Evolutionary conservation across 2,329 filamentous ascomycete genomes (phyloP).

Genomic region (Aspergillus sp.): DNA sequence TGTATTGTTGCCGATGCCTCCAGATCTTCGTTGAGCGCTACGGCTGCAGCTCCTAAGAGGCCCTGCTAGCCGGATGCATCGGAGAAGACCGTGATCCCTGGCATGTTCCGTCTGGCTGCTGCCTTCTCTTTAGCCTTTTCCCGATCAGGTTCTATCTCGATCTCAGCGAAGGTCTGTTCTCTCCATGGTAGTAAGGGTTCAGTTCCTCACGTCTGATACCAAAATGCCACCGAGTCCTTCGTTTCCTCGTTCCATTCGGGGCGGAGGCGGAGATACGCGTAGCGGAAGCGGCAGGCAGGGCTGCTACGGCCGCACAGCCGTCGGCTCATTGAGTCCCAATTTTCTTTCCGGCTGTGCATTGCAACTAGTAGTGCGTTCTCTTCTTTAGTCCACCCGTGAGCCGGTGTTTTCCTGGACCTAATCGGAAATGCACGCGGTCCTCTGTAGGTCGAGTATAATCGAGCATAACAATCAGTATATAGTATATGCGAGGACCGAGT

Average conservation of each 20-base stretch:
- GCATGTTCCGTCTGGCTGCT: conserved; percentile 5
- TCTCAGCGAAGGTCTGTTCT: conserved; percentile 17
- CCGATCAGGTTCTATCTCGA: conserved; percentile 21
- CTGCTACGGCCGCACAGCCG: conserved; percentile 2
- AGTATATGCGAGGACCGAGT: too few species aligned
- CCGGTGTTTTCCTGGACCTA: too few species aligned
- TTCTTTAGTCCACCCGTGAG: background rate
- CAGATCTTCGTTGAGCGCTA: background rate
- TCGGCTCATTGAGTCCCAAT: background rate
- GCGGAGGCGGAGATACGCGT: conserved; percentile 4
- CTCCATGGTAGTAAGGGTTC: conserved; percentile 23
- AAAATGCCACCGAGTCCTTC: conserved; percentile 1
- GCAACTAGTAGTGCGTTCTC: conserved; percentile 2
- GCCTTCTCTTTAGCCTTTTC: conserved; percentile 18
- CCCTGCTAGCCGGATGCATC: conserved; percentile 17
- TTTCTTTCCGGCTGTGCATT: conserved; percentile 2
- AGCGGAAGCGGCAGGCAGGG: conserved; percentile 5
- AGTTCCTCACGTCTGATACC: conserved; percentile 6
- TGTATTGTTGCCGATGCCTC: background rate
- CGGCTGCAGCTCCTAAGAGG: conserved; percentile 14
- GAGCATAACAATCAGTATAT: too few species aligned
- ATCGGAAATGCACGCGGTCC: too few species aligned
- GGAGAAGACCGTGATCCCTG: too few species aligned
- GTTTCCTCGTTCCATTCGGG: conserved; percentile 6
- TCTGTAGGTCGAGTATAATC: too few species aligned